Percentiles rank a stretch among this genome's conserved stretches.
Conservation (phyloP, 2,329 filamentous ascomycete genomes). For the Teratosphaeria epicoccoides region DNA sequence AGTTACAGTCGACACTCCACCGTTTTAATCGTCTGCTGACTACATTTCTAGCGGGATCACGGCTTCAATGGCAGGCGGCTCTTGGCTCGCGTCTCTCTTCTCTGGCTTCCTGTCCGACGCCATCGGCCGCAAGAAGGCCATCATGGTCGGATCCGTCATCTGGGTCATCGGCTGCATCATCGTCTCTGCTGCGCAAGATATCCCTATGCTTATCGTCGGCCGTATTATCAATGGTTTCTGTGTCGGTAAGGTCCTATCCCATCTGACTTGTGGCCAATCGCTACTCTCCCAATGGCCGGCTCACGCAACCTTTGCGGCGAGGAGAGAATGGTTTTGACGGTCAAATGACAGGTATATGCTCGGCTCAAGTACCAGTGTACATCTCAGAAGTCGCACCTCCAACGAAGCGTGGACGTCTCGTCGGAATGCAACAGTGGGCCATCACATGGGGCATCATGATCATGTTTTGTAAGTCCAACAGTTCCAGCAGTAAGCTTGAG, state of each 20-base stretch:
- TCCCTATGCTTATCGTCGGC: constrained; percentile 61
- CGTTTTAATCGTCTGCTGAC: too few relatives aligned
- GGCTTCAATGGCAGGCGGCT: constrained; percentile 60
- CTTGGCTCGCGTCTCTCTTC: constrained; percentile 52
- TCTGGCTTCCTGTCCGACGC: constrained; percentile 51
- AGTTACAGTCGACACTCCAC: too few relatives aligned
- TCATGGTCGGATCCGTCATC: constrained; percentile 34
- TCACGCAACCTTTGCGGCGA: too few relatives aligned
- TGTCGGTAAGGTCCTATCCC: too few relatives aligned
- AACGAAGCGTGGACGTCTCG: constrained; percentile 50
- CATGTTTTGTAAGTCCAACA: constrained; percentile 49
- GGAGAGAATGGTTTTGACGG: too few relatives aligned
- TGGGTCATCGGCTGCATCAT: constrained; percentile 51
- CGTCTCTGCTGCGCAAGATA: constrained; percentile 52
- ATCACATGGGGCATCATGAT: constrained; percentile 57
- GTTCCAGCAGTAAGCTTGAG: too few relatives aligned
- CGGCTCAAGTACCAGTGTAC: constrained; percentile 59
- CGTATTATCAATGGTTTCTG: constrained; percentile 62
- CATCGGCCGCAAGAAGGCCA: constrained; percentile 43
- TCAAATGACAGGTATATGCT: too few relatives aligned
- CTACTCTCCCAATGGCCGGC: too few relatives aligned
- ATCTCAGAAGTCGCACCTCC: constrained; percentile 55
- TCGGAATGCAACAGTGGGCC: constrained; percentile 61
- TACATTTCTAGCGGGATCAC: constrained; percentile 45
- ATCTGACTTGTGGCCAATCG: too few relatives aligned